Percentiles rank a stretch among this genome's conserved stretches.
phyloP scores from a whole-genome alignment of 768 basidiomycete genomes.

The Xerocomellus intermedius region DNA sequence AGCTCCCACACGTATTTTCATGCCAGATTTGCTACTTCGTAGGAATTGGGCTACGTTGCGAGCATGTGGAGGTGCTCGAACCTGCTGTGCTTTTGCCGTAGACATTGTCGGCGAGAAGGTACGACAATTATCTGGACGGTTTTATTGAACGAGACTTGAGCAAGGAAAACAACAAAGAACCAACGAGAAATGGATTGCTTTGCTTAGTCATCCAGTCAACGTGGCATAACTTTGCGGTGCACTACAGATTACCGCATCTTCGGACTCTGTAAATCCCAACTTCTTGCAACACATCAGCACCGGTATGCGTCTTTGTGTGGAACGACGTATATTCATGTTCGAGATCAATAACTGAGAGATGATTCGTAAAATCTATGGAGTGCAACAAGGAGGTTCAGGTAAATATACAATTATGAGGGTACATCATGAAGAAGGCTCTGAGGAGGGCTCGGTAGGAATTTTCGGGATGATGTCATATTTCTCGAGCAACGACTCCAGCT shows the following conservation, averaged over 20 bases:
- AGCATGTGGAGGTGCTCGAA: constrained; percentile 74
- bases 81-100: constrained; percentile 63
- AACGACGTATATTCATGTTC: neutral
- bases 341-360: neutral
- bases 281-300: neutral
- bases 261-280: neutral
- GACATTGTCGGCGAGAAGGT: constrained; percentile 29
- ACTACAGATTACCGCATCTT: too few species aligned
- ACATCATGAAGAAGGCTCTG: constrained; percentile 3
- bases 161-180: neutral
- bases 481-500: constrained; percentile 79
- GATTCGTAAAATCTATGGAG: neutral
- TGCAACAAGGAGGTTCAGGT: neutral
- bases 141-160: neutral
- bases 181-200: neutral
- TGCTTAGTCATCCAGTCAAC: constrained; percentile 13
- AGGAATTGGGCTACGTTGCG: constrained; percentile 85
- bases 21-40: constrained; percentile 78
- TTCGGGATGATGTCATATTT: constrained; percentile 70
- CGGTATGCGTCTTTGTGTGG: too few species aligned
- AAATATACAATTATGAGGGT: neutral
- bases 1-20: constrained; percentile 88
- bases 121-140: neutral
- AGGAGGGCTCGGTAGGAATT: constrained; percentile 10
- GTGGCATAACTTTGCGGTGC: too few species aligned